Conservation (phyloP, 805 yeast species). For the Metschnikowia rubicola region DNA sequence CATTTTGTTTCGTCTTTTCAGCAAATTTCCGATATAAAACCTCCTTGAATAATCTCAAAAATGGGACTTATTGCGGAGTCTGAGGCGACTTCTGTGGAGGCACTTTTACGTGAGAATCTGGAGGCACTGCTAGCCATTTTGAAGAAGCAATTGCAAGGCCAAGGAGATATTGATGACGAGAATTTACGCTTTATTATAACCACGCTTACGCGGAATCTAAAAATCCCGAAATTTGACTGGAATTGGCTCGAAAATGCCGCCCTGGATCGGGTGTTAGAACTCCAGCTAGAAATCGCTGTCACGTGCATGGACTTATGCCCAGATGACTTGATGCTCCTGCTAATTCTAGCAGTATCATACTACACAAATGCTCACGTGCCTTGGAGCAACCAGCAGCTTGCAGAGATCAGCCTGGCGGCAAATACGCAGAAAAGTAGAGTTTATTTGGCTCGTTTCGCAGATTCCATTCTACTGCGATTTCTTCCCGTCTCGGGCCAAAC, state of each 20-base stretch:
- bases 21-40: too few species aligned
- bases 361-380: constrained; percentile 30
- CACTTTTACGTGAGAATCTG: constrained; percentile 6
- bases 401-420: constrained; percentile 2
- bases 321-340: constrained; percentile 5
- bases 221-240: background rate
- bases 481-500: constrained; percentile 2
- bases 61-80: constrained; percentile 3
- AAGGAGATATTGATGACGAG: background rate
- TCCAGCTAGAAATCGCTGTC: constrained; percentile 10
- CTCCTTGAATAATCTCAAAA: background rate
- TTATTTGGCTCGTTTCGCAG: background rate
- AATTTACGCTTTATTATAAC: background rate
- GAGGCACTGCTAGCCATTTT: constrained; percentile 1
- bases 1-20: background rate
- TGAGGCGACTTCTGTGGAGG: background rate
- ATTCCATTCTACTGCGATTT: background rate
- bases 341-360: constrained; percentile 12
- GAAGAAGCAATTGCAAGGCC: background rate
- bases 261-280: background rate
- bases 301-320: constrained; percentile 1
- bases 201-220: background rate
- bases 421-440: background rate
- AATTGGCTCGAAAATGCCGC: constrained; percentile 6
- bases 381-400: constrained; percentile 20